Evolutionary conservation across 148 eudicot genomes (phyloP).

Genomic region (Pouteria glomerata): DNA sequence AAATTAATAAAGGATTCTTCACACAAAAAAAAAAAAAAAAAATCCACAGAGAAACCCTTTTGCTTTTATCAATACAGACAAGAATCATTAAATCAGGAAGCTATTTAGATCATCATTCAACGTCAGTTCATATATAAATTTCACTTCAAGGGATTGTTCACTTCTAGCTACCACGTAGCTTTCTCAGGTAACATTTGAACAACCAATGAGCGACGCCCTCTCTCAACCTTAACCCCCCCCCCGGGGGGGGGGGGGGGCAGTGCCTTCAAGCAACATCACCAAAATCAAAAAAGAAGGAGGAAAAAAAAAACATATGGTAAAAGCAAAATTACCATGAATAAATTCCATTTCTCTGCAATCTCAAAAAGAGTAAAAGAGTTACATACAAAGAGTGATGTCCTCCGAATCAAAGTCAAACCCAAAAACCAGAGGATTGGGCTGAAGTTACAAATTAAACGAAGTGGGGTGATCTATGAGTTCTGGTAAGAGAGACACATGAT

Average conservation of each 20-base stretch:
- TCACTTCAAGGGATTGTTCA: conserved; percentile 11
- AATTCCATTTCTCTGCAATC: background rate
- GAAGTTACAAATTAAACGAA: background rate
- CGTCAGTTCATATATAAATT: background rate
- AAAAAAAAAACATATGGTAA: no score
- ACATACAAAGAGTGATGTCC: background rate
- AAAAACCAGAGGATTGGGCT: background rate
- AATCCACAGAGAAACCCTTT: background rate
- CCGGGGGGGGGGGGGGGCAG: background rate
- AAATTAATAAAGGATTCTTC: no score
- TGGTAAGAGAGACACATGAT: background rate
- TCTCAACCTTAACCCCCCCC: background rate
- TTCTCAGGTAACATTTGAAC: conserved; percentile 18
- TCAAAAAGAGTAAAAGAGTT: background rate
- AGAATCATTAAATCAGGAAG: background rate
- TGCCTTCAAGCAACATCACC: no score
- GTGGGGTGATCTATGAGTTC: background rate
- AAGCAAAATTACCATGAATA: no score
- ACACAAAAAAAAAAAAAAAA: background rate
- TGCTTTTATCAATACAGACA: conserved; percentile 1
- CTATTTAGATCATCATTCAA: background rate
- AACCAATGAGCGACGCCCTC: background rate
- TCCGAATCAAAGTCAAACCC: conserved; percentile 5
- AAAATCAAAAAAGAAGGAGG: no score
- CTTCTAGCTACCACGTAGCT: conserved; percentile 19